A percentile compares a stretch with the other conserved stretches of the same genome.
Evolutionary conservation across 257 asterid genomes (phyloP).

Genomic region (Haberlea rhodopensis): DNA sequence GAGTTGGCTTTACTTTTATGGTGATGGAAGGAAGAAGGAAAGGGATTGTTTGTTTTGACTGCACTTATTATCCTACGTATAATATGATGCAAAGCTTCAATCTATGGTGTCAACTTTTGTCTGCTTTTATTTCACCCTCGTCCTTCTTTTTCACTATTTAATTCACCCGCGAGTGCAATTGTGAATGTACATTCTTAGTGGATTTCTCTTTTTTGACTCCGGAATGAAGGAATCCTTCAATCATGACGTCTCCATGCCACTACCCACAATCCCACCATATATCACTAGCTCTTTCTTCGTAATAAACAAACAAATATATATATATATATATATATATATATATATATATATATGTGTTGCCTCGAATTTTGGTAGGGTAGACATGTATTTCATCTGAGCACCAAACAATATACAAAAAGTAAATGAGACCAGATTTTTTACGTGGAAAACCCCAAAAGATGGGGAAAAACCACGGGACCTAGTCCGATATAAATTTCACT

Average conservation of each 20-base stretch:
- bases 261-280: neutral
- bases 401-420: too few species aligned
- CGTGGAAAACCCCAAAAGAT: too few species aligned
- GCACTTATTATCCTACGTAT: conserved; percentile 32
- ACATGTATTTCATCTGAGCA: too few species aligned
- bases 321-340: too few species aligned
- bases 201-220: conserved; percentile 51
- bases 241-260: conserved; percentile 33
- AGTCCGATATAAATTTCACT: too few species aligned
- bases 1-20: conserved; percentile 42
- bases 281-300: too few species aligned
- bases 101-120: conserved; percentile 22
- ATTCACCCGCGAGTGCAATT: conserved; percentile 38
- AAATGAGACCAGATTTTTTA: too few species aligned
- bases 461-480: too few species aligned
- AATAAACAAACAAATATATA: too few species aligned
- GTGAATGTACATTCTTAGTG: conserved; percentile 54
- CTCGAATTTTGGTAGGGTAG: too few species aligned
- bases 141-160: conserved; percentile 25
- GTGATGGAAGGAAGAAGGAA: conserved; percentile 37
- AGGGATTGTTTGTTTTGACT: conserved; percentile 54
- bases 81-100: neutral
- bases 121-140: conserved; percentile 20
- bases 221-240: conserved; percentile 20
- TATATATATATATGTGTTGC: too few species aligned